Conservation (phyloP, 371 early-diverging fungal genomes). For the Mycotypha africana region DNA sequence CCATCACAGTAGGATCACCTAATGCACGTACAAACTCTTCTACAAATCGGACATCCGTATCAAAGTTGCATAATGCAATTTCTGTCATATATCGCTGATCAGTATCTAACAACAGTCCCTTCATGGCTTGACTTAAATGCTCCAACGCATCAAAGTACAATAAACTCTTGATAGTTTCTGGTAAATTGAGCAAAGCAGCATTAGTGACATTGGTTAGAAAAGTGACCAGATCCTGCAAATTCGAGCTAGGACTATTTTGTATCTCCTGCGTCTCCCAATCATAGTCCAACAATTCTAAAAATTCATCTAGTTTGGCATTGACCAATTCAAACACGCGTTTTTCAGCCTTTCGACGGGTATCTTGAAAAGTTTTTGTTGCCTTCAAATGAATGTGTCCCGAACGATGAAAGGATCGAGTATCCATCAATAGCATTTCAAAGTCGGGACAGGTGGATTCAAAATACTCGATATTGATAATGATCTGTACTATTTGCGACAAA, state of each 20-base stretch:
- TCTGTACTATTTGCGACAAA: slow-evolving; percentile 76
- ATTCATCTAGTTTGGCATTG: slow-evolving; percentile 77
- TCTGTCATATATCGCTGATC: slow-evolving; percentile 59
- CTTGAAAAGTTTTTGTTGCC: slow-evolving; percentile 67
- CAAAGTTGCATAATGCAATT: slow-evolving; percentile 61
- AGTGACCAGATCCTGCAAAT: slow-evolving; percentile 66
- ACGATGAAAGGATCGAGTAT: slow-evolving; percentile 57
- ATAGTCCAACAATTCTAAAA: slow-evolving; percentile 75
- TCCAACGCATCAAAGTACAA: slow-evolving; percentile 76
- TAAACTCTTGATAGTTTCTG: slow-evolving; percentile 59
- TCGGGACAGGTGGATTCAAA: slow-evolving; percentile 73
- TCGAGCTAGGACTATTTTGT: slow-evolving; percentile 54
- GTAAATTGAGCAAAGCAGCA: slow-evolving; percentile 67
- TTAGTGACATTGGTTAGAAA: slow-evolving; percentile 66
- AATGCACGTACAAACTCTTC: slow-evolving; percentile 66
- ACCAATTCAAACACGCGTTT: slow-evolving; percentile 78
- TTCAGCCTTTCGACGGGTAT: slow-evolving; percentile 68
- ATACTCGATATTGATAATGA: slow-evolving; percentile 77
- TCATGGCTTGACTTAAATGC: slow-evolving; percentile 66
- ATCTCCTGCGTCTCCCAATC: slow-evolving; percentile 63
- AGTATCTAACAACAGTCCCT: slow-evolving; percentile 51
- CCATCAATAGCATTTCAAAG: slow-evolving; percentile 73
- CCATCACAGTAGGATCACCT: slow-evolving; percentile 61
- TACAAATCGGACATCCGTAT: slow-evolving; percentile 68
- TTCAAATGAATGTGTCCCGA: slow-evolving; percentile 60